Evolutionary conservation across 2,329 filamentous ascomycete genomes (phyloP), one percentile per base, ranked within the genome.

Genomic region (Pestalotiopsis sp.): DNA sequence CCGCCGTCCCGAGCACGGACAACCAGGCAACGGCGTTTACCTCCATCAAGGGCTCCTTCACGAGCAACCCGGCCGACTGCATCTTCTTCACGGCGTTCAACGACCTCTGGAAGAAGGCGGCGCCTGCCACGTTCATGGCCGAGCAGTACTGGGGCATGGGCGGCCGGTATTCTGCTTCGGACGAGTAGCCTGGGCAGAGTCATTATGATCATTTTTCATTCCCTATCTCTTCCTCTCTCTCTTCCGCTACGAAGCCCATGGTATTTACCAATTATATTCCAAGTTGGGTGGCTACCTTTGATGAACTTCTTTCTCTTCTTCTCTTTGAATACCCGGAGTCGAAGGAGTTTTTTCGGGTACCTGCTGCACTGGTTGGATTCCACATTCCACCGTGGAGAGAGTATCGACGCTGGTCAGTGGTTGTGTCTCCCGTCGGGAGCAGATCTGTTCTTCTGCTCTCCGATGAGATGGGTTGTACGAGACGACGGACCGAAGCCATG

Each of bases 21-120:
- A 89, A 94, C 72, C 94, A 97, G 79, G 77, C 82, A 12, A 78
- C 79, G 25, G 94, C 94, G 12, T 79, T 97, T 45, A 78, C 81
- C 5, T 91, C 90, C 27, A 87, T 97, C 75, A 88, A 87, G 78
- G 75, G 77, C 49, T 82, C 84, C 2, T 94, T 94, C 76, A 75
- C 81, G 14, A 77, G 79, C 63, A 86, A 81, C 64, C 78, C 82
- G 0, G 77, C 78, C 3, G 80, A 89, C 67, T 75, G 95, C 58
- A 87, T 95, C 72, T 82, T 97, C 25, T 95, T 96, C 81, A 92
- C 91, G 36, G 91, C 92, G 3, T 95, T 91, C 82, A 92, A 97
- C 79, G 92, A 94, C 71, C 75, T 85, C 65, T 97, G 94, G 94
- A 97, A 97, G 85, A 78, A 82, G 56, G 87, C 92, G 72, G 85